A percentile compares a stretch with the other conserved stretches of the same genome.
These are phyloP conservation scores for Candida smagusa DNA, from an alignment of 1,139 yeast genomes.

Conservation along the genomic window DNA sequence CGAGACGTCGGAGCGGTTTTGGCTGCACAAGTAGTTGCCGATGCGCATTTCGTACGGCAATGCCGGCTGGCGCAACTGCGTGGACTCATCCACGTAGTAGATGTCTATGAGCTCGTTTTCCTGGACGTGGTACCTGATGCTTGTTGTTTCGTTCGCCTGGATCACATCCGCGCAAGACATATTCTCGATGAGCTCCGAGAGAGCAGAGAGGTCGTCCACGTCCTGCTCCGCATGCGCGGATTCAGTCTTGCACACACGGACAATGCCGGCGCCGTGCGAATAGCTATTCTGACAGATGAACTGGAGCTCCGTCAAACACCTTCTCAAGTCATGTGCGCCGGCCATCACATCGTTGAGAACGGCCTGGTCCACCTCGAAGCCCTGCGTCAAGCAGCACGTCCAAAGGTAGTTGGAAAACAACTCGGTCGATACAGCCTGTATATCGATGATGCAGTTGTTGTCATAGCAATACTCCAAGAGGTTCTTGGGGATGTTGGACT, in stretches of 20 bases:
- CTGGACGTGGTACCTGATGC: constrained; percentile 31
- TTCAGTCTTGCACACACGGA: neutral
- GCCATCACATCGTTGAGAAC: constrained; percentile 30
- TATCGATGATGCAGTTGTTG: constrained; percentile 34
- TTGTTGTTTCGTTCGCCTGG: constrained; percentile 29
- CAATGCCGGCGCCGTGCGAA: neutral
- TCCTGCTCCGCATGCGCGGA: neutral
- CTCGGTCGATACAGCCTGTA: constrained; percentile 16
- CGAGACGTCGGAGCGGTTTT: neutral
- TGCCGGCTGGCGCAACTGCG: constrained; percentile 17
- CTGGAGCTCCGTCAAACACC: constrained; percentile 54
- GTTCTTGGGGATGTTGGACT: constrained; percentile 50
- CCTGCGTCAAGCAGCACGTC: constrained; percentile 40
- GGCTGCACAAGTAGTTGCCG: constrained; percentile 16
- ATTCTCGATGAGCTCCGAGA: constrained; percentile 24
- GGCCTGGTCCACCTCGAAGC: constrained; percentile 31
- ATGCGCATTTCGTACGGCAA: constrained; percentile 37
- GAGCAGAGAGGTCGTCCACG: constrained; percentile 4
- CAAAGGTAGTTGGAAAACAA: constrained; percentile 32
- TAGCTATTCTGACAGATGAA: constrained; percentile 41
- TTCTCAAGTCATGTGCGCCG: constrained; percentile 48
- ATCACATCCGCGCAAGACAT: constrained; percentile 41
- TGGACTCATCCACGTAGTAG: constrained; percentile 26
- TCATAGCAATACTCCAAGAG: constrained; percentile 45
- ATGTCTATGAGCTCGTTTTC: constrained; percentile 37